Evolutionary conservation across 805 yeast genomes (phyloP), one percentile per base, ranked within the genome.

Genomic region (Wickerhamiella vanderwaltii): DNA sequence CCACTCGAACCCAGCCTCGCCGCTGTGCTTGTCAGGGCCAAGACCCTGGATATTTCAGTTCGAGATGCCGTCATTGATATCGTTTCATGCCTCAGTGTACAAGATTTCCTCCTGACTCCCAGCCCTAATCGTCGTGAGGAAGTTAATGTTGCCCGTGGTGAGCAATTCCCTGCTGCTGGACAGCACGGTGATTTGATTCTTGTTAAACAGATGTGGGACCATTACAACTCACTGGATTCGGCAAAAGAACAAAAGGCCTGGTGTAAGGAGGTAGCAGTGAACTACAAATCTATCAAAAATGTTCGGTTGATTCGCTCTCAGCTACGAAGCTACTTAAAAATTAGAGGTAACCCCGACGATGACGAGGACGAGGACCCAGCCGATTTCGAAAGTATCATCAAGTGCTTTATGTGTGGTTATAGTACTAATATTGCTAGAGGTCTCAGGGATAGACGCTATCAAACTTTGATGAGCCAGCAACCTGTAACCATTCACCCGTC

Each of bases 1-100:
- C 98, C 98, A 0, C 69, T 91, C 22, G 80, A 86, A n/a, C 97
- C 98, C 0, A 91, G 83, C 53, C 66, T 91, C 35, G 80, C 94
- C 4, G 85, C 86, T 1, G 95, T 88, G 6, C 65, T 91, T 42
- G 65, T 91, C 24, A 67, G 72, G 19, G 94, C 95, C 0, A 62
- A 69, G 45, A 75, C 73, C 34, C 47, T 43, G 15, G 38, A 39
- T 6, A 15, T 26, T 6, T 29, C 34, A 7, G 49, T 39, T 13
- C 60, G 85, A 5, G 62, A 63, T 1, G 73, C 79, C 1, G 94
- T 83, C 1, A 68, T 88, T 20, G 97, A 88, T 56, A 84, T 91
- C 41, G 93, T 83, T 2, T 76, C 97, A 0, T 88, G 97, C 61
- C 67, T 91, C 18, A 84, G 95, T 12, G 95, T 91, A 5, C 96